phyloP scores from a whole-genome alignment of 2,329 filamentous ascomycete species.

The Remersonia thermophila region DNA sequence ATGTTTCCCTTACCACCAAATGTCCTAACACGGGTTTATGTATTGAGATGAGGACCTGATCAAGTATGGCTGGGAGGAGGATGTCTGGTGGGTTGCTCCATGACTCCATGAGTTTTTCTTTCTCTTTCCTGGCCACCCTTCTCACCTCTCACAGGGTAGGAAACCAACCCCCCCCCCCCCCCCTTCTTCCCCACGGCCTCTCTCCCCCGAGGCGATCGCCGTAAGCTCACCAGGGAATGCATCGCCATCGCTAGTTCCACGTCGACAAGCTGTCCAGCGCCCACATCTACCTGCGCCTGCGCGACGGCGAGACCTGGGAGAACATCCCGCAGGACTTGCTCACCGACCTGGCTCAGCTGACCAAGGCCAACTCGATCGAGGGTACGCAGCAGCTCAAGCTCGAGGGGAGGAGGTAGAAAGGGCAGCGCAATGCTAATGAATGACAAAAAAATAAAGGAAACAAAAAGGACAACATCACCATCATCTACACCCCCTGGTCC shows the following conservation, averaged over 20 bases:
- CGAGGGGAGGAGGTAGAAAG: background rate
- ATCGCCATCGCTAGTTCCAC: slow-evolving; percentile 55
- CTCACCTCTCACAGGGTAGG: slow-evolving; percentile 21
- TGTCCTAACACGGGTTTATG: background rate
- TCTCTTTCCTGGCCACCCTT: background rate
- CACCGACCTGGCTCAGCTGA: slow-evolving; percentile 86
- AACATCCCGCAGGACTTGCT: slow-evolving; percentile 62
- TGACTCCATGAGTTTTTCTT: too few relatives aligned
- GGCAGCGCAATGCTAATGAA: slow-evolving; percentile 4
- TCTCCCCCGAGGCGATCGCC: too few relatives aligned
- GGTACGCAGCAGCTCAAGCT: slow-evolving; percentile 38
- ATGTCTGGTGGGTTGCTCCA: slow-evolving; percentile 85
- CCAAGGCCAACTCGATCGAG: slow-evolving; percentile 98
- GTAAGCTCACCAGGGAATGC: too few relatives aligned
- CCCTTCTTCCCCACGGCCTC: too few relatives aligned
- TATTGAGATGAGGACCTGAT: slow-evolving; percentile 88
- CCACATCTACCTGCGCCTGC: slow-evolving; percentile 85
- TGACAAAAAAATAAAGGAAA: too few relatives aligned
- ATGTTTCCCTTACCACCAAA: background rate
- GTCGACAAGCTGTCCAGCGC: slow-evolving; percentile 94
- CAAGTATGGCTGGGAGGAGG: slow-evolving; percentile 84
- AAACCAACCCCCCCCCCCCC: too few relatives aligned
- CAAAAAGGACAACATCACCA: slow-evolving; percentile 93
- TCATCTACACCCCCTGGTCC: slow-evolving; percentile 94
- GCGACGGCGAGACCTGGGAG: slow-evolving; percentile 73